Percentiles rank a stretch among this genome's conserved stretches.
Evolutionary conservation across 2,329 filamentous ascomycete species (phyloP).

Genomic region (Clarireedia hainanense): DNA sequence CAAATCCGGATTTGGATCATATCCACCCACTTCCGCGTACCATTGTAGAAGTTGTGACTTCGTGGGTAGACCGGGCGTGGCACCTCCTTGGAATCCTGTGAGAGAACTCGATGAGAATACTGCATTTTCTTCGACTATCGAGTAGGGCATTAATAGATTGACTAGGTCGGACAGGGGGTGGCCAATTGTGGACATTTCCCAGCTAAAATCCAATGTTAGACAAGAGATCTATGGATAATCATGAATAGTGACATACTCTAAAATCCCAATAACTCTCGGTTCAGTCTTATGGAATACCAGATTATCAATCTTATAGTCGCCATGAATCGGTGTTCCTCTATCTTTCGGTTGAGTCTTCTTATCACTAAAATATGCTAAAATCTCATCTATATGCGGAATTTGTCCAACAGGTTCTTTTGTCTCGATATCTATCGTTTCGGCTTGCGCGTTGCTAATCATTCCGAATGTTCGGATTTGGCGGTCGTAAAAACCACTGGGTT

Average conservation of each 20-base stretch:
- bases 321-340: conserved; percentile 74
- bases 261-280: conserved; percentile 79
- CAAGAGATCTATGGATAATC: not conserved
- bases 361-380: conserved; percentile 71
- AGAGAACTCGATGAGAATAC: conserved; percentile 23
- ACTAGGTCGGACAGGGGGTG: conserved; percentile 87
- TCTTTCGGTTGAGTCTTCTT: conserved; percentile 65
- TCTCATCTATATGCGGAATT: conserved; percentile 75
- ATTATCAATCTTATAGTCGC: conserved; percentile 95
- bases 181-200: conserved; percentile 98
- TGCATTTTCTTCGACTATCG: conserved; percentile 21
- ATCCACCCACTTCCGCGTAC: conserved; percentile 63
- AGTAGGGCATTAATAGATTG: conserved; percentile 59
- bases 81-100: conserved; percentile 37
- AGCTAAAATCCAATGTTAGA: conserved; percentile 38
- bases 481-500: conserved; percentile 68
- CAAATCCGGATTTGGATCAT: conserved; percentile 58
- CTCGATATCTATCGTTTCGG: conserved; percentile 66
- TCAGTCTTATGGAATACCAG: conserved; percentile 84
- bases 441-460: conserved; percentile 71
- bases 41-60: conserved; percentile 52
- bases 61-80: conserved; percentile 43
- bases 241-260: conserved; percentile 54
- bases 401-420: conserved; percentile 68
- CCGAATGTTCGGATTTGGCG: conserved; percentile 80